Percentiles rank a stretch among this genome's conserved stretches.
phyloP scores from a whole-genome alignment of 2,329 filamentous ascomycete genomes.

The Penicillium psychrosexuale region DNA sequence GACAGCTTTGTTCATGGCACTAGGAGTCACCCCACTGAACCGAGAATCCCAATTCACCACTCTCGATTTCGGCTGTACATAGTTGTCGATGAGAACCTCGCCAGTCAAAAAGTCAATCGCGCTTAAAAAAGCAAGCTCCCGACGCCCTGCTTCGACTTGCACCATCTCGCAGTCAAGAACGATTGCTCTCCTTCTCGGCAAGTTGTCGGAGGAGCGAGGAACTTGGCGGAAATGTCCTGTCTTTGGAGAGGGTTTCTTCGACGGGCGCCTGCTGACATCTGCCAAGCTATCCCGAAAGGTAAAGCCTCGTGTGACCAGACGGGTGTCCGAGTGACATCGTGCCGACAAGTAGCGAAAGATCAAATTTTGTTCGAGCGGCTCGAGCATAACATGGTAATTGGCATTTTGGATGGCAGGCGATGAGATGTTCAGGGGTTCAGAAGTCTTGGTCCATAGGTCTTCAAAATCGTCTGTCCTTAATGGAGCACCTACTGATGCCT shows the following conservation, averaged over 20 bases:
- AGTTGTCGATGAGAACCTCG: slow-evolving; percentile 45
- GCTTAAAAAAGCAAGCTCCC: slow-evolving; percentile 39
- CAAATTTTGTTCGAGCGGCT: slow-evolving; percentile 1
- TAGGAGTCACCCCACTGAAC: slow-evolving; percentile 41
- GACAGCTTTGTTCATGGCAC: slow-evolving; percentile 33
- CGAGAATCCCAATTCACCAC: slow-evolving; percentile 40
- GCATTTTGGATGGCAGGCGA: neutral
- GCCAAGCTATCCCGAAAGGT: neutral
- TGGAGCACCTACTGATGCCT: neutral
- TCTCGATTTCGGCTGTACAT: slow-evolving; percentile 38
- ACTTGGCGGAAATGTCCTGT: slow-evolving; percentile 3
- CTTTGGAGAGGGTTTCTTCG: neutral
- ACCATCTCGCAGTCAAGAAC: slow-evolving; percentile 53
- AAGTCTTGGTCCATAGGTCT: neutral
- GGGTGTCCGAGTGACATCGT: slow-evolving; percentile 7
- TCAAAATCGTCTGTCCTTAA: neutral
- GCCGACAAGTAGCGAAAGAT: slow-evolving; percentile 7
- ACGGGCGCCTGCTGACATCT: neutral
- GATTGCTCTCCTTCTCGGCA: slow-evolving; percentile 30
- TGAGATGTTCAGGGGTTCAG: neutral
- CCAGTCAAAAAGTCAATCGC: slow-evolving; percentile 49
- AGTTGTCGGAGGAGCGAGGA: neutral
- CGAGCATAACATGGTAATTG: neutral
- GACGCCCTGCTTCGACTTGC: slow-evolving; percentile 25
- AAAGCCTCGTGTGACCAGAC: neutral